phyloP scores from a whole-genome alignment of 441 rosid species.

The Arabidopsis hybrid region DNA sequence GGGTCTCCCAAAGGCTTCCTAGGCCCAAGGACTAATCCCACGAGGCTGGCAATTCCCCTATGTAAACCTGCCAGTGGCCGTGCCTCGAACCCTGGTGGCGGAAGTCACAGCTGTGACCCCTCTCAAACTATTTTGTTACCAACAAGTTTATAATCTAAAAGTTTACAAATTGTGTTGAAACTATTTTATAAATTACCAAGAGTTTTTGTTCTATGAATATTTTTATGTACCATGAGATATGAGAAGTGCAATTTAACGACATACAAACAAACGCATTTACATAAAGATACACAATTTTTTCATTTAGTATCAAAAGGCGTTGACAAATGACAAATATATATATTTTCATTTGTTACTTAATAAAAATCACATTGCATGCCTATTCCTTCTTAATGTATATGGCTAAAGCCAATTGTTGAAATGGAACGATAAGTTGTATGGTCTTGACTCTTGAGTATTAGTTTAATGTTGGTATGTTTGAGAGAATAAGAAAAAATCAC shows the following conservation, averaged over 20 bases:
- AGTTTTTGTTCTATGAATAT: neutral
- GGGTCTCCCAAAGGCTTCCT: no score
- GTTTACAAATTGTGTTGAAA: neutral
- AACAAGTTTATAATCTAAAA: neutral
- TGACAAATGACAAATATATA: neutral
- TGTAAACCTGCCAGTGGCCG: no score
- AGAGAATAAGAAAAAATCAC: neutral
- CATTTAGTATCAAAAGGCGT: neutral
- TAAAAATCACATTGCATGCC: neutral
- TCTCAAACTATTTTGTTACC: neutral
- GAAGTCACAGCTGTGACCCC: no score
- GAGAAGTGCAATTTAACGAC: neutral
- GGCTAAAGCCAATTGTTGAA: no score
- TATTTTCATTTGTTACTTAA: neutral
- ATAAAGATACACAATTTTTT: neutral
- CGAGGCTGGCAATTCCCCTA: no score
- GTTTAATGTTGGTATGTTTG: no score
- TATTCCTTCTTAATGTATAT: no score
- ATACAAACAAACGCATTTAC: no score
- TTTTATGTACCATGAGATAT: neutral
- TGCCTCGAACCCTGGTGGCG: no score
- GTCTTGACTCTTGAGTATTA: no score
- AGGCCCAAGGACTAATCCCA: no score
- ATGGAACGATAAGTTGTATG: no score
- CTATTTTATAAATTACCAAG: neutral